phyloP scores from a whole-genome alignment of 768 basidiomycete genomes.

The Cyathus striatus region DNA sequence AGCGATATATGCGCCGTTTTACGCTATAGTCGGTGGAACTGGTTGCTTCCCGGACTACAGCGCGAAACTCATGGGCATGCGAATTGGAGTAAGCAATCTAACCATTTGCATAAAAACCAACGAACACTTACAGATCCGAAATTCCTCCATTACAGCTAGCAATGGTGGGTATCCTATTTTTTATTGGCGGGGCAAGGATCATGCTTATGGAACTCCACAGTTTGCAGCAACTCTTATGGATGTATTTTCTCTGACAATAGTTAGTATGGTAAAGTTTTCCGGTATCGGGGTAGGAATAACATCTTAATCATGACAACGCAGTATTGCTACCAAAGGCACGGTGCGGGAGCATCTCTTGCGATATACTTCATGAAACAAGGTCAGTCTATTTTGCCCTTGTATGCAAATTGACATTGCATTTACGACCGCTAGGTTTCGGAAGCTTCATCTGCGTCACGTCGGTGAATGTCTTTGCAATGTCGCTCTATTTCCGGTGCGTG shows the following conservation, averaged over 20 bases:
- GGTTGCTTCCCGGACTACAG: constrained; percentile 37
- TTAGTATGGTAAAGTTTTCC: constrained; percentile 22
- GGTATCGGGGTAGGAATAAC: background rate
- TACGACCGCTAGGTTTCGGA: background rate
- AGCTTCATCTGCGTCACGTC: background rate
- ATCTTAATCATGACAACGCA: no score
- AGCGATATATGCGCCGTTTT: constrained; percentile 9
- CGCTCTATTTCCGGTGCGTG: constrained; percentile 28
- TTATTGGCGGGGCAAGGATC: no score
- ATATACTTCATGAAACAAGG: background rate
- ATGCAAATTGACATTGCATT: background rate
- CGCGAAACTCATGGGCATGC: constrained; percentile 18
- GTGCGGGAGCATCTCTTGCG: background rate
- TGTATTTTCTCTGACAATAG: constrained; percentile 26
- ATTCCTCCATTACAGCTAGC: no score
- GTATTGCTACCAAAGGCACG: constrained; percentile 25
- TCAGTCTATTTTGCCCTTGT: background rate
- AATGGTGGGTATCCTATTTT: no score
- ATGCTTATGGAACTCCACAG: no score
- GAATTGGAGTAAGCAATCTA: constrained; percentile 31
- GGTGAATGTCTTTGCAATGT: background rate
- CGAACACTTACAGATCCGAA: no score
- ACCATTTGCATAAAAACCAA: no score
- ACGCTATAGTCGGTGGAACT: constrained; percentile 16
- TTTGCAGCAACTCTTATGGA: constrained; percentile 32